phyloP scores from a whole-genome alignment of 352 stramenopile species.

The Pythium aristosporum region DNA sequence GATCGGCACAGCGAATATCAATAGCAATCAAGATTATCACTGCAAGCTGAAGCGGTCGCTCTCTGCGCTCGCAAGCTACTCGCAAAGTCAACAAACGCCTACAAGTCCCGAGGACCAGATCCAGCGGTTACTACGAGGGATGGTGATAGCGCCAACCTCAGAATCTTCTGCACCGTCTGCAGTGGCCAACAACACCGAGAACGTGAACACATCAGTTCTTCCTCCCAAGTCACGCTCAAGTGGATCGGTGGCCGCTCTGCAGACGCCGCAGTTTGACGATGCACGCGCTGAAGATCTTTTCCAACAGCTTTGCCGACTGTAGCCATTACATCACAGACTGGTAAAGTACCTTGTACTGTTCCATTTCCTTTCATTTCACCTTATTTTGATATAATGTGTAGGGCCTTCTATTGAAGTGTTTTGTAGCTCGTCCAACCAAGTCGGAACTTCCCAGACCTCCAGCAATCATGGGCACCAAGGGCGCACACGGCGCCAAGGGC shows the following conservation, averaged over 20 bases:
- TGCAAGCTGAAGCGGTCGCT: neutral
- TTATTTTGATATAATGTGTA: neutral
- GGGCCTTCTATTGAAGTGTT: slow-evolving; percentile 4
- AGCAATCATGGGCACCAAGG: slow-evolving; percentile 21
- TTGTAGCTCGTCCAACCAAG: slow-evolving; percentile 13
- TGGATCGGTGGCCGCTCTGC: neutral
- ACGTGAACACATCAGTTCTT: neutral
- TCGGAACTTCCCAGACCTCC: neutral
- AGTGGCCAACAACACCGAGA: neutral
- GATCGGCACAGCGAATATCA: slow-evolving; percentile 7
- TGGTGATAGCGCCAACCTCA: slow-evolving; percentile 33
- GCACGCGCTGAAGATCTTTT: slow-evolving; percentile 60
- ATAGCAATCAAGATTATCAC: neutral
- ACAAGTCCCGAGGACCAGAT: slow-evolving; percentile 49
- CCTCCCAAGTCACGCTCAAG: neutral
- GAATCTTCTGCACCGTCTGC: neutral
- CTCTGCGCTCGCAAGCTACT: neutral
- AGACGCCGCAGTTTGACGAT: slow-evolving; percentile 47
- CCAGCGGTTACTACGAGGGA: slow-evolving; percentile 50
- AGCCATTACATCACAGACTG: slow-evolving; percentile 9
- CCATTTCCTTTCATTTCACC: neutral
- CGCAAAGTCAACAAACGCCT: slow-evolving; percentile 4
- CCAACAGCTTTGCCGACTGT: slow-evolving; percentile 45
- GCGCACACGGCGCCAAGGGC: slow-evolving; percentile 14
- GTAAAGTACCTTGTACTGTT: slow-evolving; percentile 10